Percentiles rank a stretch among this genome's conserved stretches.
These are phyloP conservation scores for Hortiboletus campestris DNA, from an alignment of 768 basidiomycete genomes.

Conservation along the genomic window DNA sequence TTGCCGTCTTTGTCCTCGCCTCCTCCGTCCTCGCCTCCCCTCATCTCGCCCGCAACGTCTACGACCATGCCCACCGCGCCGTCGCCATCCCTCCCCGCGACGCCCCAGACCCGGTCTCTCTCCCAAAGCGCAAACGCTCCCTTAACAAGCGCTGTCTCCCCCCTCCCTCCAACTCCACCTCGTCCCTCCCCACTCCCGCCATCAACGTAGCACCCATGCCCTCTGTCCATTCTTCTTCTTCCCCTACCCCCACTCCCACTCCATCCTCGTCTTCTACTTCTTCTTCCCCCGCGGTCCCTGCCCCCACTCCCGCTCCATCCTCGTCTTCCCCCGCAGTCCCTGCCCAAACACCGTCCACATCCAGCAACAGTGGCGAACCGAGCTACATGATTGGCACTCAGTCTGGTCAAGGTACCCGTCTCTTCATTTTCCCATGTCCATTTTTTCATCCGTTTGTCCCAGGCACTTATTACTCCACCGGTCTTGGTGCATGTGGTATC, in stretches of 20 bases:
- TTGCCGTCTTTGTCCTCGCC: constrained; percentile 42
- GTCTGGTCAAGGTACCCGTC: constrained; percentile 42
- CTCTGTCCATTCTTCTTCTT: background rate
- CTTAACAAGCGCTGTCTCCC: constrained; percentile 28
- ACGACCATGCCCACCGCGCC: constrained; percentile 23
- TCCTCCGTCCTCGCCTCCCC: constrained; percentile 41
- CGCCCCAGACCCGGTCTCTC: background rate
- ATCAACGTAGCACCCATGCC: constrained; percentile 24
- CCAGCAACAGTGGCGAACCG: constrained; percentile 17
- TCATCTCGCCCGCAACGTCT: constrained; percentile 32
- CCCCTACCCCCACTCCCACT: background rate
- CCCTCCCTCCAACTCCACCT: constrained; percentile 14
- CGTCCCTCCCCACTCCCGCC: background rate
- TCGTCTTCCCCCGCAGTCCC: constrained; percentile 8
- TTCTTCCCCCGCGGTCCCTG: background rate
- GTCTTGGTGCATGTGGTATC: constrained; percentile 43
- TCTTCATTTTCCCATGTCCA: background rate
- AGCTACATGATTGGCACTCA: constrained; percentile 50
- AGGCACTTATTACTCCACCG: constrained; percentile 35
- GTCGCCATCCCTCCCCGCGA: background rate
- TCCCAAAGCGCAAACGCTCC: constrained; percentile 23
- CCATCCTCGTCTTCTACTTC: background rate
- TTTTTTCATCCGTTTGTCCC: constrained; percentile 2
- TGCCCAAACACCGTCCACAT: constrained; percentile 16
- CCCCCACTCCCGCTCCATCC: background rate